A percentile compares a stretch with the other conserved stretches of the same genome.
phyloP scores from a whole-genome alignment of 2,329 filamentous ascomycete species.

The Diaporthe citrichinensis region DNA sequence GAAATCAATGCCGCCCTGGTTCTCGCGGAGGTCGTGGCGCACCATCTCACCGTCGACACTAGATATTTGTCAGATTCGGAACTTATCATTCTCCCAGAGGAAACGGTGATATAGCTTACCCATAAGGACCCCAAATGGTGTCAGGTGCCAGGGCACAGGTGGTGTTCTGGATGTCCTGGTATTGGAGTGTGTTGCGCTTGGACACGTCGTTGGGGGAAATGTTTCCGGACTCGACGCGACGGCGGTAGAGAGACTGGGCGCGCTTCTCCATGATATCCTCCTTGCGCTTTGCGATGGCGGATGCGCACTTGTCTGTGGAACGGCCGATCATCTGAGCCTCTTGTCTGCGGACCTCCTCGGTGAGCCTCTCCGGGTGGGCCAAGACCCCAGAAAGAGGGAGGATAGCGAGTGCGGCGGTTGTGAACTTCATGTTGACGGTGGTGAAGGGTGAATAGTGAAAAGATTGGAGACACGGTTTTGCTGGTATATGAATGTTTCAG shows the following conservation, averaged over 20 bases:
- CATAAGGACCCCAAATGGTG: slow-evolving; percentile 26
- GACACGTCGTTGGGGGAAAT: slow-evolving; percentile 14
- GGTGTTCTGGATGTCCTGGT: slow-evolving; percentile 29
- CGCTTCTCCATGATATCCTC: slow-evolving; percentile 20
- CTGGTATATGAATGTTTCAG: neutral
- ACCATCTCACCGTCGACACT: slow-evolving; percentile 50
- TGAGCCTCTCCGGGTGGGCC: neutral
- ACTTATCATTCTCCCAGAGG: neutral
- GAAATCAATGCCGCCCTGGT: slow-evolving; percentile 55
- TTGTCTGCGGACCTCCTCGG: slow-evolving; percentile 14
- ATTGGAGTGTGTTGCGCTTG: slow-evolving; percentile 27
- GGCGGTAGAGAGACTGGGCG: slow-evolving; percentile 22
- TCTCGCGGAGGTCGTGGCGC: slow-evolving; percentile 54
- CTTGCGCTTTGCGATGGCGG: slow-evolving; percentile 26
- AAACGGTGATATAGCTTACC: neutral
- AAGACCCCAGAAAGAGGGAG: neutral
- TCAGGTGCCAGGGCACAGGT: slow-evolving; percentile 27
- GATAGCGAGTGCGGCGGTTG: slow-evolving; percentile 2
- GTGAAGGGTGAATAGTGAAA: neutral
- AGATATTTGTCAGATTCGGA: neutral
- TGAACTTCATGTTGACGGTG: slow-evolving; percentile 16
- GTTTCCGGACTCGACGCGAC: slow-evolving; percentile 23
- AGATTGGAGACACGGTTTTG: neutral
- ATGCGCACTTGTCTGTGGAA: slow-evolving; percentile 23
- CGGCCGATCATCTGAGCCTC: slow-evolving; percentile 22